Base-by-base conservation (phyloP, 495 filamentous ascomycete genomes). In the Poronia punctata region DNA sequence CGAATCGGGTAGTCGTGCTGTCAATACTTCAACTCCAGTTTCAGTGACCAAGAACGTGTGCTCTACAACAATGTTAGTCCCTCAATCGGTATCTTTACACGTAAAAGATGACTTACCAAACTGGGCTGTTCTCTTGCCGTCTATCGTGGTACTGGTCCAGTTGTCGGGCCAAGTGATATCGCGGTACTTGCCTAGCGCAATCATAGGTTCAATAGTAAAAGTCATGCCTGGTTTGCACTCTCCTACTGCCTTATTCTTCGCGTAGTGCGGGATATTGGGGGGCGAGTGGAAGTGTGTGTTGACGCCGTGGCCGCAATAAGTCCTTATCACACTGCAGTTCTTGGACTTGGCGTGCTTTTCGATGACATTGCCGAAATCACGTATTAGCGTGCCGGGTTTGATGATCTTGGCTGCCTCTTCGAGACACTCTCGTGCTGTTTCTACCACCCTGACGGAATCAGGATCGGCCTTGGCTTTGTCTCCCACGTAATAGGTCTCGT, bases 1-100 rank as follows among this genome's bases (percentile, higher is more conserved):
- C 4, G 88, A 95, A 56, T 82, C 76, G 15, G 78, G 69, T 28
- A 78, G 62, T 48, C 92, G 75, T 20, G 90, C 92, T 1, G 92
- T 99, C 52, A 99, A 62, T 26, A 97, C 72, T 67, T 99, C 92
- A 10, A 95, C 88, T 1, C 92, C 92, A 38, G 85, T 82, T 55
- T 92, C 89, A 0, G 92, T 99, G 2, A 97, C 90, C 2, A 99
- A 64, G 24, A 95, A 73, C 0, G 92, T 99, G 59, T 99, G 92
- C 57, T 99, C 88, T 83, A 43, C 15, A 26, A 21, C 5, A 10
- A 15, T 7, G 38, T 54, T 40, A 57, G 37, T 22, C 26, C 20
- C 16, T 7, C 35, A 9, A 16, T 6, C 23, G 22, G 25, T n/a
- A 4, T 5, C 11, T 2, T 15, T 32, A 20, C 5, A 18, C 14